Percentiles rank a stretch among this genome's conserved stretches.
Conservation (phyloP, 2,329 filamentous ascomycete species). For the Fusarium xyrophilum region DNA sequence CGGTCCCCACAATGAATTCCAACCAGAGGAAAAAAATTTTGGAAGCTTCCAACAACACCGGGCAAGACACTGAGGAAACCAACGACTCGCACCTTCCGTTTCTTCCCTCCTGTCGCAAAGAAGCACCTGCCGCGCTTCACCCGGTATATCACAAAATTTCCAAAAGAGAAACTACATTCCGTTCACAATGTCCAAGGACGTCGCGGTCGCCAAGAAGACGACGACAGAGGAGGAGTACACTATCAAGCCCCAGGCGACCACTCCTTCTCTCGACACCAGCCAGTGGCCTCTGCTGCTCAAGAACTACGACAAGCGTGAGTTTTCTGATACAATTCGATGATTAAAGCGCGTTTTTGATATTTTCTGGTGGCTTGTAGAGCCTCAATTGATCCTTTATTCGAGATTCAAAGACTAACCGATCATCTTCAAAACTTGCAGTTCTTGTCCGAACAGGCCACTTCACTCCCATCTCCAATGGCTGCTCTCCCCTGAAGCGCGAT, state of each 20-base stretch:
- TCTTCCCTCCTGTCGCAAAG: constrained; percentile 36
- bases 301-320: constrained; percentile 91
- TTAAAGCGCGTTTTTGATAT: not conserved
- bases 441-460: constrained; percentile 95
- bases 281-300: constrained; percentile 93
- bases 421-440: constrained; percentile 59
- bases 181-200: constrained; percentile 56
- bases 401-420: constrained; percentile 26
- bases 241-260: constrained; percentile 90
- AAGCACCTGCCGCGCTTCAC: constrained; percentile 40
- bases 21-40: constrained; percentile 46
- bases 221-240: constrained; percentile 70
- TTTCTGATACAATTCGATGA: not conserved
- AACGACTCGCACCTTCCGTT: constrained; percentile 40
- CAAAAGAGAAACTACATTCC: constrained; percentile 20
- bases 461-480: constrained; percentile 93
- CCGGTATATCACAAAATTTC: constrained; percentile 40
- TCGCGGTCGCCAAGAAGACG: constrained; percentile 45
- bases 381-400: constrained; percentile 8
- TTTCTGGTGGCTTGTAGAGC: not conserved
- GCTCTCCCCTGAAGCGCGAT: constrained; percentile 89
- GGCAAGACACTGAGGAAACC: constrained; percentile 44
- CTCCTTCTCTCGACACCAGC: constrained; percentile 82
- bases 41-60: constrained; percentile 44
- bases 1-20: constrained; percentile 44